A percentile compares a stretch with the other conserved stretches of the same genome.
Conservation (phyloP, 2,329 filamentous ascomycete genomes). For the Pseudogymnoascus sp. region DNA sequence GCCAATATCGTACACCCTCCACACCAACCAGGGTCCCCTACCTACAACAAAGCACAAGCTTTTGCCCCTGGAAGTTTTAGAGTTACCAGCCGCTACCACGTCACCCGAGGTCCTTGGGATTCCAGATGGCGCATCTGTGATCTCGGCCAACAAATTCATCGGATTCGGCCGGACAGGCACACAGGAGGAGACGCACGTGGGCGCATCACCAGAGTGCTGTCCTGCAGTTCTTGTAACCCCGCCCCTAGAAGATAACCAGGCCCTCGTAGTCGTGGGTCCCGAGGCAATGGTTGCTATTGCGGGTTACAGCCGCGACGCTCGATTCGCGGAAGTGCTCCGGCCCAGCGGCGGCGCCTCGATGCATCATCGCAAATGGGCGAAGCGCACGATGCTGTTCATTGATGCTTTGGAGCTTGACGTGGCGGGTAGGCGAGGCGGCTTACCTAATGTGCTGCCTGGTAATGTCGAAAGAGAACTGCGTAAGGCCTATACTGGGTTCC, state of each 20-base stretch:
- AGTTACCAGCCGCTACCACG: neutral
- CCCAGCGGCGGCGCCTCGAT: neutral
- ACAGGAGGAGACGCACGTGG: neutral
- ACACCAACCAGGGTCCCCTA: neutral
- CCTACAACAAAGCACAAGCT: neutral
- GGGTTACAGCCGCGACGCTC: neutral
- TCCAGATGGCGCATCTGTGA: neutral
- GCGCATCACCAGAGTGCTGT: neutral
- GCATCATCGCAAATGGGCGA: neutral
- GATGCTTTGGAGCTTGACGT: neutral
- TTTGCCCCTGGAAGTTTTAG: neutral
- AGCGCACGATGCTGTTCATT: neutral
- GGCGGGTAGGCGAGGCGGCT: neutral
- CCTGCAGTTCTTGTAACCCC: neutral
- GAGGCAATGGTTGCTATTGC: neutral
- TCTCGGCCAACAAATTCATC: neutral
- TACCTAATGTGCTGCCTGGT: neutral
- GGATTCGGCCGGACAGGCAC: neutral
- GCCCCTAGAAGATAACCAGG: neutral
- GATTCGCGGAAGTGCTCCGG: neutral
- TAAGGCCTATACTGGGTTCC: neutral
- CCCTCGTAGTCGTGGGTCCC: neutral
- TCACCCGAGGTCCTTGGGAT: neutral
- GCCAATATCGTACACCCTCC: neutral
- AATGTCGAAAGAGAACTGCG: neutral